Conservation (phyloP, 495 filamentous ascomycete species). For the Penicillium salamii region DNA sequence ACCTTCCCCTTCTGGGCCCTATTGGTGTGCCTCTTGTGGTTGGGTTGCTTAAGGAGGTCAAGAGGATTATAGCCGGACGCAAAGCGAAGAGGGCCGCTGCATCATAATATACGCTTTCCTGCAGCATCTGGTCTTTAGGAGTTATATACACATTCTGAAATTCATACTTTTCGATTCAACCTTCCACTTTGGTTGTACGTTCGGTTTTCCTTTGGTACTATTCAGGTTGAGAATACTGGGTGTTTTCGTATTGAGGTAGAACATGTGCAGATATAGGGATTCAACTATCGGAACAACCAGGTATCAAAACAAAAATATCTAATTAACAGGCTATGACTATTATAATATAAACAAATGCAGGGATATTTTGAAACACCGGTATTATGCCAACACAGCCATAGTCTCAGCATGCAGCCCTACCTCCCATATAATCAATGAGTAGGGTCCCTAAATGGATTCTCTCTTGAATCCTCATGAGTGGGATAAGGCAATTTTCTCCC, state of each 20-base stretch:
- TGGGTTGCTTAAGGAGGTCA: conserved; percentile 76
- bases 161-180: not conserved
- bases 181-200: too few relatives aligned
- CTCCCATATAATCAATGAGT: not conserved
- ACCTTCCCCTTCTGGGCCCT: conserved; percentile 85
- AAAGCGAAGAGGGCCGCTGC: conserved; percentile 26
- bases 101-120: not conserved
- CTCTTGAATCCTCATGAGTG: conserved; percentile 9
- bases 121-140: conserved; percentile 3
- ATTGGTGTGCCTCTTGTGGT: conserved; percentile 88
- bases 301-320: conserved; percentile 4
- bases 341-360: not conserved
- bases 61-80: conserved; percentile 41
- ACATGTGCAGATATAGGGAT: not conserved
- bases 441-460: conserved; percentile 7
- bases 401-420: not conserved
- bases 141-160: conserved; percentile 8
- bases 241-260: not conserved
- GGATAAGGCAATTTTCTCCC: conserved; percentile 33
- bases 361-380: conserved; percentile 1
- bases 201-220: too few relatives aligned
- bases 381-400: not conserved
- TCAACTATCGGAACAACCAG: not conserved
- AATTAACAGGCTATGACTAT: not conserved
- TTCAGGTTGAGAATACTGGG: too few relatives aligned